Conservation (phyloP, 371 early-diverging fungal species). For the Vairimorpha apis region DNA sequence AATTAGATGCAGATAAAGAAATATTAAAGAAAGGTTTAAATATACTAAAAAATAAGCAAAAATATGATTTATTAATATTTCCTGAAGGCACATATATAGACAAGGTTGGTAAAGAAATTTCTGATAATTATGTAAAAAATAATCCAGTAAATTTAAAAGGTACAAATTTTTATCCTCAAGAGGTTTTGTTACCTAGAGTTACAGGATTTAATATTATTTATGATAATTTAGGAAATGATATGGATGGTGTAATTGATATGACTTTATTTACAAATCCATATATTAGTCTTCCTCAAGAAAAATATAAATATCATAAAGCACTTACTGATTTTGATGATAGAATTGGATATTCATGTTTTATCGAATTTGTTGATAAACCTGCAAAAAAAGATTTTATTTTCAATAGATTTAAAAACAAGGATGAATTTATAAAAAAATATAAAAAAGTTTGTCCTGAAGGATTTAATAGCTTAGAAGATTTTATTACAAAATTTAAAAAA, state of each 20-base stretch:
- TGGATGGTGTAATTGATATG: conserved; percentile 55
- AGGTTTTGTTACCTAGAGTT: conserved; percentile 55
- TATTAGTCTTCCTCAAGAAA: conserved; percentile 41
- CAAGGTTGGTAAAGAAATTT: conserved; percentile 40
- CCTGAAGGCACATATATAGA: conserved; percentile 63
- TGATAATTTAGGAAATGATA: conserved; percentile 21
- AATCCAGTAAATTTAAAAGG: conserved; percentile 19
- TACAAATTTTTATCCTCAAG: conserved; percentile 31
- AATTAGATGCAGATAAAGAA: conserved; percentile 42
- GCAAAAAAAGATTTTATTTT: conserved; percentile 34
- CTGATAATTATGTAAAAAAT: conserved; percentile 36
- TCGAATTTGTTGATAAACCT: conserved; percentile 36
- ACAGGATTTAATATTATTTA: conserved; percentile 56
- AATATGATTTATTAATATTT: conserved; percentile 52
- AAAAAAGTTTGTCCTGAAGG: neutral
- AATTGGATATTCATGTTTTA: conserved; percentile 37
- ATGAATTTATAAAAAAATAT: conserved; percentile 22
- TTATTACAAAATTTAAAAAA: neutral
- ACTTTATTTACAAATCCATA: conserved; percentile 57
- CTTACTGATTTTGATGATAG: conserved; percentile 27
- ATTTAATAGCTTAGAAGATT: neutral
- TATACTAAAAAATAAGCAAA: conserved; percentile 19
- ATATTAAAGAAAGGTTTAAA: conserved; percentile 37
- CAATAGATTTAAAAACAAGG: conserved; percentile 47
- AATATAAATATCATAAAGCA: conserved; percentile 31